These are phyloP conservation scores for Pythium vanterpoolii DNA, from an alignment of 352 stramenopile genomes.

Conservation along the genomic window DNA sequence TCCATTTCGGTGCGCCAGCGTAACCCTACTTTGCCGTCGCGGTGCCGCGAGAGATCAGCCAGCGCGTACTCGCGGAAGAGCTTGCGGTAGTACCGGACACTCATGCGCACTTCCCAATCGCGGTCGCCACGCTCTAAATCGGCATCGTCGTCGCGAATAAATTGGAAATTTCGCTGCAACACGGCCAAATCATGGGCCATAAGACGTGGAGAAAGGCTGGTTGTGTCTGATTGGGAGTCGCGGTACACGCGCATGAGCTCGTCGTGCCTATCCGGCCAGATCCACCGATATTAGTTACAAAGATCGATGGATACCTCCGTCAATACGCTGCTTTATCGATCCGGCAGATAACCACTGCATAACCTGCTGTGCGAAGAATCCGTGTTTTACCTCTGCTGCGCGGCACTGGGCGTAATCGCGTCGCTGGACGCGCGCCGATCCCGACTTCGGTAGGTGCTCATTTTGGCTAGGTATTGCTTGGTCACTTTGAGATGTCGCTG, in stretches of 20 bases:
- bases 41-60: slow-evolving; percentile 59
- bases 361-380: not conserved
- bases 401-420: not conserved
- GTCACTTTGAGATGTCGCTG: not conserved
- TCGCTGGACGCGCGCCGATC: not conserved
- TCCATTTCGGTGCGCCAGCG: slow-evolving; percentile 80
- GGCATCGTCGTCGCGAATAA: slow-evolving; percentile 69
- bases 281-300: not conserved
- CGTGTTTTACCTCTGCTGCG: not conserved
- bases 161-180: slow-evolving; percentile 61
- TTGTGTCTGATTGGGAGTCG: slow-evolving; percentile 4
- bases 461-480: not conserved
- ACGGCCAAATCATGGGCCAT: slow-evolving; percentile 38
- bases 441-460: not conserved
- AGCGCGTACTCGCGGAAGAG: slow-evolving; percentile 85
- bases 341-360: not conserved
- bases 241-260: slow-evolving; percentile 51
- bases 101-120: slow-evolving; percentile 82
- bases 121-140: slow-evolving; percentile 40
- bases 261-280: slow-evolving; percentile 34
- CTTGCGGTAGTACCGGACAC: slow-evolving; percentile 77
- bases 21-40: slow-evolving; percentile 64
- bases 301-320: not conserved
- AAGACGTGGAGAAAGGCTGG: not conserved
- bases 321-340: not conserved